Evolutionary conservation across 441 rosid species (phyloP).

Genomic region (Erodium moschatum): DNA sequence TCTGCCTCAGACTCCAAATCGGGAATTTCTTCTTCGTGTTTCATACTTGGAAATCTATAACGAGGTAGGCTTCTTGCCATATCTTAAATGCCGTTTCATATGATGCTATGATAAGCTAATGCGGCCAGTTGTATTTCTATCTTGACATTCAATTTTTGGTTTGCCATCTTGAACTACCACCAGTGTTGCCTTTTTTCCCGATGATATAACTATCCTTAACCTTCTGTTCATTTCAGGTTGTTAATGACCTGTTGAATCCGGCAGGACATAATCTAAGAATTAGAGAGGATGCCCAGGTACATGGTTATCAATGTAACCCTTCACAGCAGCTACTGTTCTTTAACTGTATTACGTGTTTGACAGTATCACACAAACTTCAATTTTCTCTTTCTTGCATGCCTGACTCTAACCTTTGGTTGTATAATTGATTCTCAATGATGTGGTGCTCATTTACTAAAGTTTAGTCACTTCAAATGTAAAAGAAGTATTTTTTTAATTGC

Average conservation of each 20-base stretch:
- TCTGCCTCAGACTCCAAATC: slow-evolving; percentile 68
- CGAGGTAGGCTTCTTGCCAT: slow-evolving; percentile 45
- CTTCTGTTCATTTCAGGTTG: slow-evolving; percentile 55
- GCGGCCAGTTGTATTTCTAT: background rate
- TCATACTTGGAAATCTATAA: slow-evolving; percentile 96
- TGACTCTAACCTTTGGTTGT: background rate
- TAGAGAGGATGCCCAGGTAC: slow-evolving; percentile 96
- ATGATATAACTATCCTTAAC: slow-evolving; percentile 21
- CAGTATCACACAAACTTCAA: too few species aligned
- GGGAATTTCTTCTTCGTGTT: slow-evolving; percentile 93
- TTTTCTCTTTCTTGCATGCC: background rate
- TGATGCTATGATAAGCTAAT: background rate
- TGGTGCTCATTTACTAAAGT: background rate
- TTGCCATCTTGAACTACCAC: slow-evolving; percentile 14
- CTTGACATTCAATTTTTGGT: background rate
- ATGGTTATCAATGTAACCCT: slow-evolving; percentile 11
- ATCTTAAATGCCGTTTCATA: background rate
- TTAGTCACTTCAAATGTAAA: background rate
- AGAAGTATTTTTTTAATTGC: slow-evolving; percentile 10
- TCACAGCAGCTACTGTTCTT: background rate
- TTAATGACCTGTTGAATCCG: slow-evolving; percentile 92
- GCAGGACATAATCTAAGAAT: slow-evolving; percentile 93
- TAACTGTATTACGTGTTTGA: background rate
- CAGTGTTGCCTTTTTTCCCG: slow-evolving; percentile 10
- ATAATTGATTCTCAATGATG: background rate